phyloP scores from a whole-genome alignment of 495 filamentous ascomycete genomes.

The Penicillium arizonense region DNA sequence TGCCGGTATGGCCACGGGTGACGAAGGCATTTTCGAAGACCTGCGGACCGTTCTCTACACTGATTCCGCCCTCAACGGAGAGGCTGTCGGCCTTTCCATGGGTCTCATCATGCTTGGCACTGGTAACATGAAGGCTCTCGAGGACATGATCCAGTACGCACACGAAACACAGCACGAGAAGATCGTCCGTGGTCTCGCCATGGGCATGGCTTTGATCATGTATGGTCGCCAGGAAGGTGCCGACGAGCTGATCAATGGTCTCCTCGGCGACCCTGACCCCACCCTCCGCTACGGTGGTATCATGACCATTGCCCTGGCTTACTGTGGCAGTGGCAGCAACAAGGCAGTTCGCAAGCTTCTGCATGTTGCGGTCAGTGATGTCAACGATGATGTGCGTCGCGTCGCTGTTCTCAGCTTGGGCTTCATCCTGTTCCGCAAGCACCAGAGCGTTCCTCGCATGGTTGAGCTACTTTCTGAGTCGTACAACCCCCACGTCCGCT shows the following conservation, averaged over 20 bases:
- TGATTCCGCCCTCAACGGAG: slow-evolving; percentile 93
- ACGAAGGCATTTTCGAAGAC: slow-evolving; percentile 86
- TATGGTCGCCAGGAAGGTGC: slow-evolving; percentile 92
- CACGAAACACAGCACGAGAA: slow-evolving; percentile 99
- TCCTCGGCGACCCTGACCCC: slow-evolving; percentile 91
- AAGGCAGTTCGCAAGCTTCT: slow-evolving; percentile 97
- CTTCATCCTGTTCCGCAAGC: slow-evolving; percentile 98
- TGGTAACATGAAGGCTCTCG: slow-evolving; percentile 83
- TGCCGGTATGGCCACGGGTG: slow-evolving; percentile 95
- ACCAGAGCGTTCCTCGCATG: slow-evolving; percentile 95
- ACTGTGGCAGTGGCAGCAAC: slow-evolving; percentile 96
- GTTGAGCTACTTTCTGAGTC: slow-evolving; percentile 98
- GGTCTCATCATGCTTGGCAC: slow-evolving; percentile 97
- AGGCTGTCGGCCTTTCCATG: slow-evolving; percentile 94
- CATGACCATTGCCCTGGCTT: slow-evolving; percentile 97
- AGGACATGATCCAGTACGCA: slow-evolving; percentile 96
- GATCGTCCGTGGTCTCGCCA: slow-evolving; percentile 89
- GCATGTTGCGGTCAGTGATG: slow-evolving; percentile 96
- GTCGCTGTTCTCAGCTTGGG: slow-evolving; percentile 98
- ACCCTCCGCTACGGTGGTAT: slow-evolving; percentile 96
- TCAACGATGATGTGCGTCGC: slow-evolving; percentile 94
- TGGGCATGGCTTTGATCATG: slow-evolving; percentile 99
- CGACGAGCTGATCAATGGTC: slow-evolving; percentile 88
- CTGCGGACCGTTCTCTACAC: slow-evolving; percentile 83
- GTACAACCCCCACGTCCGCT: slow-evolving; percentile 98